Evolutionary conservation across 257 asterid species (phyloP), one percentile per base, ranked within the genome.

Genomic region (Nicotiana paniculata): DNA sequence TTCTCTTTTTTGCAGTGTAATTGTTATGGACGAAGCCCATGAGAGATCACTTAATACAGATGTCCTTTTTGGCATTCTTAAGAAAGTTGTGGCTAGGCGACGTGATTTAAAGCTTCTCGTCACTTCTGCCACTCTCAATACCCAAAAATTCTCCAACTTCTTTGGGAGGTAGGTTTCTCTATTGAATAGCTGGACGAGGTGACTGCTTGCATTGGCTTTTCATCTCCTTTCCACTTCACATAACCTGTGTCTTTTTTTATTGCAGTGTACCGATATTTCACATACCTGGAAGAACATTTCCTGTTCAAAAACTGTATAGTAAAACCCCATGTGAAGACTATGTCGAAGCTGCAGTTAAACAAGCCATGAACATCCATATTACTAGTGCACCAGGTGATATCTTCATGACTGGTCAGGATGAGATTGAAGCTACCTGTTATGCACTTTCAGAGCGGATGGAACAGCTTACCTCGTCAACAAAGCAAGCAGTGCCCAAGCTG

Each of bases 1-100:
- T 12, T 81, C 81, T 83, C 83, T 59, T 62, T 87, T 74, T 5
- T 85, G 86, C 83, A 96, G 99, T 21, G 89, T 96, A 62, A 65
- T 96, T 67, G 97, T 96, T 81, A 96, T 96, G 99, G 99, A 96
- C 80, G 99, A 96, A 88, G 99, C 99, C n/a, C 98, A 96, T 32
- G 99, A 96, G 86, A 90, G 99, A 65, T 94, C 97, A 81, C 85
- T 94, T 17, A 94, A 84, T 88, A 96, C 99, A 4, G 97, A 96
- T 82, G 97, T 96, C 48, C 90, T 96, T 21, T 96, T 96, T 83
- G 99, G 99, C 65, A 96, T 96, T 87, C 96, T 96, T 68, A 94
- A 94, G 88, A 94, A 96, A 85, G 99, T 94, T 58, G 99, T 96
- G 63, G 95, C 94, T 48, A 88, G 98, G 33, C 98, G 98, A 17